phyloP scores from a whole-genome alignment of 2,329 filamentous ascomycete genomes.

The Ophiocordyceps australis region DNA sequence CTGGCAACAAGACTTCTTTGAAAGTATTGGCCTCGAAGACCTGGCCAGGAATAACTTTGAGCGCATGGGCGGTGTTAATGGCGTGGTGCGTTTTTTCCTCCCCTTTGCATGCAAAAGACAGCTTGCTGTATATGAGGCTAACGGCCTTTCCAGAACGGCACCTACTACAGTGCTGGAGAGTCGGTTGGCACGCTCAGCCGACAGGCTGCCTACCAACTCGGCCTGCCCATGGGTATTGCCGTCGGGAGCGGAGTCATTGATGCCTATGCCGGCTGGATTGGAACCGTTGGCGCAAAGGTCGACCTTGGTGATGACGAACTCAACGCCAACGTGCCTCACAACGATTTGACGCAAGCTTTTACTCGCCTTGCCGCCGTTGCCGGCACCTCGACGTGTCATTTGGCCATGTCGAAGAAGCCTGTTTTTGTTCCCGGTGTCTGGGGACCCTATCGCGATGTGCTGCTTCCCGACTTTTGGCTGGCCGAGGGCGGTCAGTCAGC shows the following conservation, averaged over 20 bases:
- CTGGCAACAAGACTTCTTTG: constrained; percentile 92
- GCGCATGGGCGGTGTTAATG: constrained; percentile 84
- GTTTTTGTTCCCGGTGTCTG: constrained; percentile 93
- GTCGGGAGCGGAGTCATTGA: constrained; percentile 96
- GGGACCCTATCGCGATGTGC: constrained; percentile 90
- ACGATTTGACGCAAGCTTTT: constrained; percentile 85
- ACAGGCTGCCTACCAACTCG: constrained; percentile 66
- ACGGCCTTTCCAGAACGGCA: constrained; percentile 51
- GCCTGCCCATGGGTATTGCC: constrained; percentile 71
- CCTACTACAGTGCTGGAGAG: constrained; percentile 82
- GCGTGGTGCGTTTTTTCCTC: constrained; percentile 42
- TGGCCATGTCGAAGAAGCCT: constrained; percentile 85
- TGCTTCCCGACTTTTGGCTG: constrained; percentile 89
- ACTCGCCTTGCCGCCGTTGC: constrained; percentile 85
- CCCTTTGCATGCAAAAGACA: neutral
- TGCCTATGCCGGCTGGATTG: constrained; percentile 96
- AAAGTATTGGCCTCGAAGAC: constrained; percentile 71
- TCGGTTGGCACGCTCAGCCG: constrained; percentile 72
- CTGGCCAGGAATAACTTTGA: constrained; percentile 75
- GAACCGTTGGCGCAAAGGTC: constrained; percentile 94
- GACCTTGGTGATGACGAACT: constrained; percentile 49
- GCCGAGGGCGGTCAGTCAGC: constrained; percentile 94
- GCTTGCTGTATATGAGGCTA: neutral
- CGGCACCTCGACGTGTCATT: constrained; percentile 90
- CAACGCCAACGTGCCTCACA: constrained; percentile 48